Evolutionary conservation across 305 asterid species (phyloP).

Genomic region (Fraxinus floribunda): DNA sequence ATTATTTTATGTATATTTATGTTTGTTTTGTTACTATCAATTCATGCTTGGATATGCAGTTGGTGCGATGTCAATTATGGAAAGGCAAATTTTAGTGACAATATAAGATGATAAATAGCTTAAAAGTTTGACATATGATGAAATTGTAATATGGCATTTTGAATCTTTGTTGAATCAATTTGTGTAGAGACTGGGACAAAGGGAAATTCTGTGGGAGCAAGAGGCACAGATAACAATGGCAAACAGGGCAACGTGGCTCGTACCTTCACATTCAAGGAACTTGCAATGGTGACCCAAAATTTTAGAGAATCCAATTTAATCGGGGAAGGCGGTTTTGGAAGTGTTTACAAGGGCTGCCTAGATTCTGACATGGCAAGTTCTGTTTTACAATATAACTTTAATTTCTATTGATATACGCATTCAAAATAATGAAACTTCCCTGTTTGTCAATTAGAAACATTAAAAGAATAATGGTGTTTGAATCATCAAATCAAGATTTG

Average conservation of each 20-base stretch:
- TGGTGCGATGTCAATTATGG: conserved; percentile 31
- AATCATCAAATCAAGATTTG: background rate
- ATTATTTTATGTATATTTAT: background rate
- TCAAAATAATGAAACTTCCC: background rate
- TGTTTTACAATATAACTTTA: background rate
- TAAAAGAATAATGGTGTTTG: background rate
- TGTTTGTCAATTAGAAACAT: background rate
- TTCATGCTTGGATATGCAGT: conserved; percentile 31
- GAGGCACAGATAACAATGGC: conserved; percentile 36
- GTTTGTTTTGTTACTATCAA: conserved; percentile 9
- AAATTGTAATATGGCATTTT: conserved; percentile 3
- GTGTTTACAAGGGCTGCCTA: conserved; percentile 71
- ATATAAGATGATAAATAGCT: conserved; percentile 27
- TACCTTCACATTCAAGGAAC: conserved; percentile 77
- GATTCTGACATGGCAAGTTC: conserved; percentile 60
- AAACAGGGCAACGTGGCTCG: conserved; percentile 53
- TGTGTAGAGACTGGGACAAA: conserved; percentile 42
- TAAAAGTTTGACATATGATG: background rate
- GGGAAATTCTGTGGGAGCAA: conserved; percentile 35
- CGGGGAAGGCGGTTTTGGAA: conserved; percentile 94
- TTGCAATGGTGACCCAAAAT: conserved; percentile 70
- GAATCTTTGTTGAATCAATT: conserved; percentile 8
- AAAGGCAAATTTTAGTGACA: conserved; percentile 34
- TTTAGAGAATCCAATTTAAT: conserved; percentile 69
- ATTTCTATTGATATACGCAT: too few species aligned